Percentiles rank a stretch among this genome's conserved stretches.
phyloP scores from a whole-genome alignment of 306 rosid species.

The Vicia sativa region DNA sequence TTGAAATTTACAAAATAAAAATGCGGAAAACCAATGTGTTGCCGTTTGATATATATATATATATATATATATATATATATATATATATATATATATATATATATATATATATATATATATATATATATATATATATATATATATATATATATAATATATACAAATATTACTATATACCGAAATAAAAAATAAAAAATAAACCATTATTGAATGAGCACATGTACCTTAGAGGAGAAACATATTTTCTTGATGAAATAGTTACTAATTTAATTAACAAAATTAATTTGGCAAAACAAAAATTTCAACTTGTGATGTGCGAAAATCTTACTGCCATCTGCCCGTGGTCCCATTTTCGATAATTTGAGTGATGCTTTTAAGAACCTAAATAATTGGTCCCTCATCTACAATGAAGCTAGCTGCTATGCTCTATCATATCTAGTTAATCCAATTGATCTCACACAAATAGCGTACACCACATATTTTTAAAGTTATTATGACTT shows the following conservation, averaged over 20 bases:
- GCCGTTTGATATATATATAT: no score
- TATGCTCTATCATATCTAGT: slow-evolving; percentile 40
- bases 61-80: no score
- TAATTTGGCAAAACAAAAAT: not conserved
- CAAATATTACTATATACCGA: no score
- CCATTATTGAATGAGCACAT: not conserved
- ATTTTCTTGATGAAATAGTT: slow-evolving; percentile 9
- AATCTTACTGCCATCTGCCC: slow-evolving; percentile 68
- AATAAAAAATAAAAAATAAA: no score
- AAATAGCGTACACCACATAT: slow-evolving; percentile 56
- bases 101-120: no score
- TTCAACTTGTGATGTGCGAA: slow-evolving; percentile 57
- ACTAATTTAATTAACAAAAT: slow-evolving; percentile 24
- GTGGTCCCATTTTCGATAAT: slow-evolving; percentile 60
- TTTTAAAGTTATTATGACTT: slow-evolving; percentile 41
- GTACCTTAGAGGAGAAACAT: not conserved
- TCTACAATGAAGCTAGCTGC: slow-evolving; percentile 48
- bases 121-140: no score
- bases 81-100: no score
- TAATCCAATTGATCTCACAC: slow-evolving; percentile 42
- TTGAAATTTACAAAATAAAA: no score
- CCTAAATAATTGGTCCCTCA: slow-evolving; percentile 81
- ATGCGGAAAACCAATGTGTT: no score
- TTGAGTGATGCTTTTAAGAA: slow-evolving; percentile 80
- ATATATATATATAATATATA: no score